Conservation (phyloP, 495 filamentous ascomycete genomes). For the Trichoderma asperelloides region DNA sequence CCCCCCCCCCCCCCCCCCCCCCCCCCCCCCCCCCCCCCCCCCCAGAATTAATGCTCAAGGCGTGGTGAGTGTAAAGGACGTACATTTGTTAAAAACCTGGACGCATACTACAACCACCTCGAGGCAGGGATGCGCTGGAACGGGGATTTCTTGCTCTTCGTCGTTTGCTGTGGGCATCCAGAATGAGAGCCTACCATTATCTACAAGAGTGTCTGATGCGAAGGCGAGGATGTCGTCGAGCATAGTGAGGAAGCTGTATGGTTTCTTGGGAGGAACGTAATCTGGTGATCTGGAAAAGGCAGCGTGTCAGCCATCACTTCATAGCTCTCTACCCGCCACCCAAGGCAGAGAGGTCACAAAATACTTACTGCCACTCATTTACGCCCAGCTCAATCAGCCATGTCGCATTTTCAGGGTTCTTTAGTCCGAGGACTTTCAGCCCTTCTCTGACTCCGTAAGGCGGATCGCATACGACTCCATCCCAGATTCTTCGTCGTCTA, state of each 20-base stretch:
- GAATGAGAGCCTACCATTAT: constrained; percentile 72
- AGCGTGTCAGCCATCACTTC: not conserved
- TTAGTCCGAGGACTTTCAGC: constrained; percentile 71
- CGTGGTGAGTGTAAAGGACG: not conserved
- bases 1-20: too few relatives aligned
- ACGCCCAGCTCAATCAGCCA: constrained; percentile 62
- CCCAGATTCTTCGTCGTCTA: constrained; percentile 50
- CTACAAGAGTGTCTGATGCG: constrained; percentile 67
- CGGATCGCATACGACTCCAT: constrained; percentile 93
- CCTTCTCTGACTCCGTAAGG: constrained; percentile 97
- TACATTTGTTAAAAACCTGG: constrained; percentile 84
- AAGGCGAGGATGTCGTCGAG: constrained; percentile 83
- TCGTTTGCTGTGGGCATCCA: constrained; percentile 97
- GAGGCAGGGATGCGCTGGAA: constrained; percentile 70
- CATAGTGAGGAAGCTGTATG: constrained; percentile 86
- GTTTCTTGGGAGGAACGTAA: constrained; percentile 84
- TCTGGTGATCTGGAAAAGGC: constrained; percentile 44
- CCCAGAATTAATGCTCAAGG: constrained; percentile 7
- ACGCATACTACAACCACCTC: constrained; percentile 70
- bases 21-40: too few relatives aligned
- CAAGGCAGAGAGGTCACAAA: not conserved
- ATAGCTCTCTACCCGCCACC: too few relatives aligned
- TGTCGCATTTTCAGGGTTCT: constrained; percentile 51
- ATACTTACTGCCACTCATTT: constrained; percentile 56
- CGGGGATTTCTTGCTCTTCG: constrained; percentile 55